Conservation (phyloP, 2,329 filamentous ascomycete genomes). For the Chaetomium sp. region DNA sequence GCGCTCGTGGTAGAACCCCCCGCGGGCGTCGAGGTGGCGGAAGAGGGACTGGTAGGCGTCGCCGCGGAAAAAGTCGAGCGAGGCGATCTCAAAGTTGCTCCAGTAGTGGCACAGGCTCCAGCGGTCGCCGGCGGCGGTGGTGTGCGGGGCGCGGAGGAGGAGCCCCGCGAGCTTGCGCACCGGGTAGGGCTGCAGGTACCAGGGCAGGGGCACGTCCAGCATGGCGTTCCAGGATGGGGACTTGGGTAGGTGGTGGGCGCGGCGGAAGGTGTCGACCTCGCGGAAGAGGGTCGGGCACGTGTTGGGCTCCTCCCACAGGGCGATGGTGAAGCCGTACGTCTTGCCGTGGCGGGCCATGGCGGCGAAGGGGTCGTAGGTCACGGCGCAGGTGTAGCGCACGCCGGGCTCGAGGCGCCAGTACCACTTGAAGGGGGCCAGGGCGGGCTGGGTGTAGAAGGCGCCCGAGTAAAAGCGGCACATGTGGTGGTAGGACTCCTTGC, state of each 20-base stretch:
- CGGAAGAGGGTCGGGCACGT: constrained; percentile 49
- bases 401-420: constrained; percentile 53
- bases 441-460: constrained; percentile 49
- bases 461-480: constrained; percentile 46
- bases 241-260: constrained; percentile 40
- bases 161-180: constrained; percentile 43
- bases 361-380: constrained; percentile 52
- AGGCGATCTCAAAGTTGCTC: constrained; percentile 53
- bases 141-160: constrained; percentile 38
- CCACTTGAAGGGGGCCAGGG: constrained; percentile 48
- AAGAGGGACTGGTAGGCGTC: constrained; percentile 47
- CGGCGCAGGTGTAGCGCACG: constrained; percentile 48
- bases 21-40: constrained; percentile 45
- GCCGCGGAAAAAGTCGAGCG: constrained; percentile 50
- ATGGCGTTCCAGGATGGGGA: constrained; percentile 46
- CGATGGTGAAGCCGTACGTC: constrained; percentile 49
- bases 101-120: constrained; percentile 53
- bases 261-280: constrained; percentile 46
- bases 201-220: constrained; percentile 40
- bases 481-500: constrained; percentile 47
- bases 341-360: constrained; percentile 49
- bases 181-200: constrained; percentile 42
- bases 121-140: constrained; percentile 43
- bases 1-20: constrained; percentile 49
- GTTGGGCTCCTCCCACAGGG: constrained; percentile 48